phyloP scores from a whole-genome alignment of 768 basidiomycete genomes.

The Coprinellus aureogranulatus region DNA sequence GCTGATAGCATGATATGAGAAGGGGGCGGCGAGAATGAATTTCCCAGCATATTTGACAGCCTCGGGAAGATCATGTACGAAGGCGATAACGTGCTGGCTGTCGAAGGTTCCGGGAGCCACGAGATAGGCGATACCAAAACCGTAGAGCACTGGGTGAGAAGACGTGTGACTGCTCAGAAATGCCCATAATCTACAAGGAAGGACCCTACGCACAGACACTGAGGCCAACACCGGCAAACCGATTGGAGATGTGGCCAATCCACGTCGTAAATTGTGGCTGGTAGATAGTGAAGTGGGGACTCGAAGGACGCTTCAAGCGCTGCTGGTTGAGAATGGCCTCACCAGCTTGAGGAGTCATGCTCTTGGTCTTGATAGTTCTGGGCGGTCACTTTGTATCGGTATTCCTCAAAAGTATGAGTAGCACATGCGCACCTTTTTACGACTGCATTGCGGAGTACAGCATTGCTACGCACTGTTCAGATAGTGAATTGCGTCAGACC shows the following conservation, averaged over 20 bases:
- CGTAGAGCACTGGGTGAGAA: slow-evolving; percentile 69
- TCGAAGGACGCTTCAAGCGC: slow-evolving; percentile 82
- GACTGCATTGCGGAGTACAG: slow-evolving; percentile 36
- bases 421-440: slow-evolving; percentile 38
- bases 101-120: slow-evolving; percentile 77
- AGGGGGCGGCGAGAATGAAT: slow-evolving; percentile 77
- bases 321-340: slow-evolving; percentile 79
- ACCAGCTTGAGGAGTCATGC: slow-evolving; percentile 56
- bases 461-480: too few species aligned
- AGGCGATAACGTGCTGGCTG: slow-evolving; percentile 72
- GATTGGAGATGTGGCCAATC: slow-evolving; percentile 84
- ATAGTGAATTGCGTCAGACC: too few species aligned
- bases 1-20: slow-evolving; percentile 88
- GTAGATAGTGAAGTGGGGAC: slow-evolving; percentile 97
- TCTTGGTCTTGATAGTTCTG: slow-evolving; percentile 64
- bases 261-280: slow-evolving; percentile 93
- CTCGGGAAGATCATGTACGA: slow-evolving; percentile 69
- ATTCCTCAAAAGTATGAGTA: not conserved
- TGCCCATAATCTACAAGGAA: too few species aligned
- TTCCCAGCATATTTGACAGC: slow-evolving; percentile 77
- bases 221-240: slow-evolving; percentile 79
- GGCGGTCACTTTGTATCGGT: not conserved
- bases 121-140: slow-evolving; percentile 83
- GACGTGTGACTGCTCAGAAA: not conserved
- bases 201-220: slow-evolving; percentile 59